Conservation (phyloP, 1,284 basidiomycete species). For the Cryptococcus sp. region DNA sequence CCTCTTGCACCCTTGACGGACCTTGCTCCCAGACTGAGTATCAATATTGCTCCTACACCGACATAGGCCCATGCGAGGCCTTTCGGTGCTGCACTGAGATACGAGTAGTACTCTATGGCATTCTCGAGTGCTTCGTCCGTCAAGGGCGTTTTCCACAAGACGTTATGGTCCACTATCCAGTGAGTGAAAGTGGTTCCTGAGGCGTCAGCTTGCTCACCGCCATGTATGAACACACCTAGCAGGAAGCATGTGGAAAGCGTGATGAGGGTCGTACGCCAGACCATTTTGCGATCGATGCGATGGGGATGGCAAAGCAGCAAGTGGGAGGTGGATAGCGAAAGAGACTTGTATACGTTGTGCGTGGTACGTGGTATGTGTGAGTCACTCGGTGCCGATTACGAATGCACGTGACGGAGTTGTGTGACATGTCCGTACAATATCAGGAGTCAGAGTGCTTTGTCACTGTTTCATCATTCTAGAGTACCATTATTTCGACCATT, state of each 20-base stretch:
- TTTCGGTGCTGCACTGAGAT: slow-evolving; percentile 30
- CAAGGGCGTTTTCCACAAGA: slow-evolving; percentile 47
- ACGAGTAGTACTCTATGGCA: slow-evolving; percentile 45
- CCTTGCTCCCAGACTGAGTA: slow-evolving; percentile 35
- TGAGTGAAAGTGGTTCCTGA: slow-evolving; percentile 51
- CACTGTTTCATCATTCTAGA: too few relatives aligned
- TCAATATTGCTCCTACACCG: slow-evolving; percentile 29
- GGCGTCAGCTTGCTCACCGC: neutral
- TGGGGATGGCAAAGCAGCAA: too few relatives aligned
- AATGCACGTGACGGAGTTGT: too few relatives aligned
- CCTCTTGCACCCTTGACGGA: slow-evolving; percentile 37
- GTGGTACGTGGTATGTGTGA: too few relatives aligned
- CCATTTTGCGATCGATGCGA: slow-evolving; percentile 25
- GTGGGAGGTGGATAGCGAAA: too few relatives aligned
- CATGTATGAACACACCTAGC: slow-evolving; percentile 33
- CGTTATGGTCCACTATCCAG: slow-evolving; percentile 52
- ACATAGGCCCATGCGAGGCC: slow-evolving; percentile 45
- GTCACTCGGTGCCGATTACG: too few relatives aligned
- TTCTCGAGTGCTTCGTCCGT: slow-evolving; percentile 42
- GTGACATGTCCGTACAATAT: too few relatives aligned
- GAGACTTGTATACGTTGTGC: too few relatives aligned
- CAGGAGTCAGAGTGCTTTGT: too few relatives aligned
- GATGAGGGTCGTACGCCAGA: slow-evolving; percentile 45
- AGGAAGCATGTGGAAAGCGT: slow-evolving; percentile 49
- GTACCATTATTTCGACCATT: too few relatives aligned